Percentiles rank a stretch among this genome's conserved stretches.
Conservation (phyloP, 495 filamentous ascomycete genomes). For the Penicillium simplicissimum region DNA sequence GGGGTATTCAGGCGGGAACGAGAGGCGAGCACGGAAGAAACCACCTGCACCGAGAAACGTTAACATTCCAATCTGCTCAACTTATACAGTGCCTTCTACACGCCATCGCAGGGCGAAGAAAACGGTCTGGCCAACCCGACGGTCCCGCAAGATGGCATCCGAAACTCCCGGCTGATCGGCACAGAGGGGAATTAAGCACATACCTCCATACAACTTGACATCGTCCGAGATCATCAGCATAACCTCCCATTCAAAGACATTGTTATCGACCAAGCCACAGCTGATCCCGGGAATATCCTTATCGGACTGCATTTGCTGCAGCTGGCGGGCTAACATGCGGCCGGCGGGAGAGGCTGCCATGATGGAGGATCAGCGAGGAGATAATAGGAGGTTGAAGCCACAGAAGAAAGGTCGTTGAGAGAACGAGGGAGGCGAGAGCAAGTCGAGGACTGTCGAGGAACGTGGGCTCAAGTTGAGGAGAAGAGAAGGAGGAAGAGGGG, state of each 20-base stretch:
- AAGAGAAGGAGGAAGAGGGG: slow-evolving; percentile 14
- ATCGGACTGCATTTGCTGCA: slow-evolving; percentile 90
- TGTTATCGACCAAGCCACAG: slow-evolving; percentile 81
- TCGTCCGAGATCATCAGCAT: slow-evolving; percentile 99
- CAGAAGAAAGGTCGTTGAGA: not conserved
- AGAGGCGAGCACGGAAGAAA: slow-evolving; percentile 80
- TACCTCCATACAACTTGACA: slow-evolving; percentile 90
- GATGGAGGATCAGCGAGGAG: slow-evolving; percentile 1
- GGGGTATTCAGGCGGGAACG: slow-evolving; percentile 82
- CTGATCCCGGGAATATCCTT: slow-evolving; percentile 93
- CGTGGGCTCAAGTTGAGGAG: slow-evolving; percentile 1
- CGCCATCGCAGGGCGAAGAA: too few relatives aligned
- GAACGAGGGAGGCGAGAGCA: not conserved
- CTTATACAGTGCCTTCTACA: too few relatives aligned
- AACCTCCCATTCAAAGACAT: slow-evolving; percentile 99
- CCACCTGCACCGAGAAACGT: slow-evolving; percentile 58
- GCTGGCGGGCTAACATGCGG: slow-evolving; percentile 77
- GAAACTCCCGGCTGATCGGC: not conserved
- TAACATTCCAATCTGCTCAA: not conserved
- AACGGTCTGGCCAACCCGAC: not conserved
- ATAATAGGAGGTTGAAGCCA: slow-evolving; percentile 7
- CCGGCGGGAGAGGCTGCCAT: slow-evolving; percentile 62
- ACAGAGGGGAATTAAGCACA: slow-evolving; percentile 22
- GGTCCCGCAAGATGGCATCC: not conserved
- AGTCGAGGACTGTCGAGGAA: not conserved